phyloP scores from a whole-genome alignment of 345 rosid genomes.

The Dipteronia sinensis region DNA sequence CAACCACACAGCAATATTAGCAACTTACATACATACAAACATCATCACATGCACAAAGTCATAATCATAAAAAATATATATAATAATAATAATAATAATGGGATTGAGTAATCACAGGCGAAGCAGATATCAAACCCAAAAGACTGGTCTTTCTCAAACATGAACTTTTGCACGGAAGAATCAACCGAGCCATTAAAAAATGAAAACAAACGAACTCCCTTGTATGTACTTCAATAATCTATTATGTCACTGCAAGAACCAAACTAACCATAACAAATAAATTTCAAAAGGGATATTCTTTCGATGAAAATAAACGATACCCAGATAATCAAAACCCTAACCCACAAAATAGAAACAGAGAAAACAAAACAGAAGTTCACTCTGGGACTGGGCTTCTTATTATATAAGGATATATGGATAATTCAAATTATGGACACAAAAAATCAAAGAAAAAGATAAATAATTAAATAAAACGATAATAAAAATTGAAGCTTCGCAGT shows the following conservation, averaged over 20 bases:
- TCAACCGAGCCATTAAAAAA: slow-evolving; percentile 76
- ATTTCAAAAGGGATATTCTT: neutral
- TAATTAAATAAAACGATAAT: slow-evolving; percentile 15
- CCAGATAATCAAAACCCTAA: slow-evolving; percentile 28
- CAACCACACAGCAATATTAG: neutral
- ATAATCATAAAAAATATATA: neutral
- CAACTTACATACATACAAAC: neutral
- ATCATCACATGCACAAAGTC: neutral
- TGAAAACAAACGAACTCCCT: slow-evolving; percentile 18
- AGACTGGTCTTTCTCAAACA: slow-evolving; percentile 63
- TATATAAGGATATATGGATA: slow-evolving; percentile 44
- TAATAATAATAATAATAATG: neutral
- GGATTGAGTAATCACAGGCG: slow-evolving; percentile 74
- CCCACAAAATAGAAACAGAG: slow-evolving; percentile 13
- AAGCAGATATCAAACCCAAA: slow-evolving; percentile 72
- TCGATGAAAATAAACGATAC: neutral
- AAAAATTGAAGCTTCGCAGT: neutral
- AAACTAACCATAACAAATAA: neutral
- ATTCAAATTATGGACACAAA: slow-evolving; percentile 42
- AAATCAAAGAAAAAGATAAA: slow-evolving; percentile 16
- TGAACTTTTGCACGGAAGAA: slow-evolving; percentile 78
- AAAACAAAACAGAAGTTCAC: slow-evolving; percentile 17
- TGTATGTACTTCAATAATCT: slow-evolving; percentile 3
- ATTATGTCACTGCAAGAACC: slow-evolving; percentile 14
- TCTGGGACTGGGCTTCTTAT: slow-evolving; percentile 9